phyloP scores from a whole-genome alignment of 805 yeast species.

The Ogataea haglerorum region DNA sequence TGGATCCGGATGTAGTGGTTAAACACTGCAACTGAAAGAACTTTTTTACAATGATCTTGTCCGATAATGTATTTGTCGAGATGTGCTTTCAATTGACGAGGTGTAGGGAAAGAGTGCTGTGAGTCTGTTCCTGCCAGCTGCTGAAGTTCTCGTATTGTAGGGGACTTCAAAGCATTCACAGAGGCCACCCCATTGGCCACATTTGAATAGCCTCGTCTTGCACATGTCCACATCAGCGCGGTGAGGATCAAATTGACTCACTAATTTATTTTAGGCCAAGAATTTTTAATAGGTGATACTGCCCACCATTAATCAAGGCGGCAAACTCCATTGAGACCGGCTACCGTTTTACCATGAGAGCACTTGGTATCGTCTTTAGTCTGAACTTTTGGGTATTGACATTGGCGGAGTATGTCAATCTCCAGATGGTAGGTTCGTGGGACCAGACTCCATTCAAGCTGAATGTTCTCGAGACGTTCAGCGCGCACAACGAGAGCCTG shows the following conservation, averaged over 20 bases:
- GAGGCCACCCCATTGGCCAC: slow-evolving; percentile 2
- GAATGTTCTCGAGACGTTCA: slow-evolving; percentile 40
- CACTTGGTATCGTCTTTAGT: background rate
- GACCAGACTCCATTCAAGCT: slow-evolving; percentile 38
- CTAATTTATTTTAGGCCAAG: background rate
- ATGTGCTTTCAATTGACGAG: slow-evolving; percentile 41
- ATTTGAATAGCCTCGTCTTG: slow-evolving; percentile 2
- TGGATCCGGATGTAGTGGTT: slow-evolving; percentile 49
- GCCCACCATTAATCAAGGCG: too few species aligned
- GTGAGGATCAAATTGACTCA: background rate
- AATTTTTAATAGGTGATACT: too few species aligned
- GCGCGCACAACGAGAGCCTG: slow-evolving; percentile 34
- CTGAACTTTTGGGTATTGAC: background rate
- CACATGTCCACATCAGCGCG: slow-evolving; percentile 5
- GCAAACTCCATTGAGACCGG: too few species aligned
- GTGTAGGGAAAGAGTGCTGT: slow-evolving; percentile 39
- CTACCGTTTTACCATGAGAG: too few species aligned
- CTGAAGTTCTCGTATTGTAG: slow-evolving; percentile 1
- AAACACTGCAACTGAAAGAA: slow-evolving; percentile 59
- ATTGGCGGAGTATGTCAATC: slow-evolving; percentile 22
- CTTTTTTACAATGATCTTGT: slow-evolving; percentile 52
- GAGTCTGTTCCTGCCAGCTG: background rate
- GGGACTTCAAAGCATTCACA: slow-evolving; percentile 2
- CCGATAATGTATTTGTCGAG: slow-evolving; percentile 55
- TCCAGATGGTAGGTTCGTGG: slow-evolving; percentile 32